Evolutionary conservation across 495 filamentous ascomycete genomes (phyloP).

Genomic region (Trichoderma asperelloides): DNA sequence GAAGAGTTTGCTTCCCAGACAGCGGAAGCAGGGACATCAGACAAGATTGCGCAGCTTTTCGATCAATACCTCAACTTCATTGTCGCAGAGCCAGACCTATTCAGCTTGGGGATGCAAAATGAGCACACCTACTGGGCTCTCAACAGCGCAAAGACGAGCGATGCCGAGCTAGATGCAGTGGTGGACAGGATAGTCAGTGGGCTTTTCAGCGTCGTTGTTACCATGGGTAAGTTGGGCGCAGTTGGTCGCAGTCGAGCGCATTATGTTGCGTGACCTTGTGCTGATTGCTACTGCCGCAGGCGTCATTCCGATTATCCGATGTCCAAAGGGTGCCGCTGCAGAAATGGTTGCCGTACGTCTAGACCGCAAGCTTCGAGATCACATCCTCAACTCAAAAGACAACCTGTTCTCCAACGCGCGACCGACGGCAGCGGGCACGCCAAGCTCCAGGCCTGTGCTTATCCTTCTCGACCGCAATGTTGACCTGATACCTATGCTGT

Average conservation of each 20-base stretch:
- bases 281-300: conserved; percentile 35
- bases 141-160: conserved; percentile 84
- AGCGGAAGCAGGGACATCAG: conserved; percentile 70
- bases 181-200: conserved; percentile 90
- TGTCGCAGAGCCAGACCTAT: conserved; percentile 89
- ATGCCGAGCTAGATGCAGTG: conserved; percentile 77
- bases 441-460: conserved; percentile 70
- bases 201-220: conserved; percentile 91
- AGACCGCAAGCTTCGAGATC: conserved; percentile 91
- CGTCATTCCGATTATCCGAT: conserved; percentile 88
- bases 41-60: conserved; percentile 84
- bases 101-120: conserved; percentile 86
- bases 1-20: conserved; percentile 93
- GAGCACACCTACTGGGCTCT: conserved; percentile 80
- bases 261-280: conserved; percentile 2
- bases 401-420: conserved; percentile 64
- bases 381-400: conserved; percentile 94
- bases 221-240: conserved; percentile 60
- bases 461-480: conserved; percentile 91
- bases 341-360: conserved; percentile 91
- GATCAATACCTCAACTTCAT: conserved; percentile 99
- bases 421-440: conserved; percentile 37
- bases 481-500: conserved; percentile 95
- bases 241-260: too few species aligned
- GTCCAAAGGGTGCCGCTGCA: conserved; percentile 83